phyloP scores from a whole-genome alignment of 2,329 filamentous ascomycete species.

The Colletotrichum viniferum region DNA sequence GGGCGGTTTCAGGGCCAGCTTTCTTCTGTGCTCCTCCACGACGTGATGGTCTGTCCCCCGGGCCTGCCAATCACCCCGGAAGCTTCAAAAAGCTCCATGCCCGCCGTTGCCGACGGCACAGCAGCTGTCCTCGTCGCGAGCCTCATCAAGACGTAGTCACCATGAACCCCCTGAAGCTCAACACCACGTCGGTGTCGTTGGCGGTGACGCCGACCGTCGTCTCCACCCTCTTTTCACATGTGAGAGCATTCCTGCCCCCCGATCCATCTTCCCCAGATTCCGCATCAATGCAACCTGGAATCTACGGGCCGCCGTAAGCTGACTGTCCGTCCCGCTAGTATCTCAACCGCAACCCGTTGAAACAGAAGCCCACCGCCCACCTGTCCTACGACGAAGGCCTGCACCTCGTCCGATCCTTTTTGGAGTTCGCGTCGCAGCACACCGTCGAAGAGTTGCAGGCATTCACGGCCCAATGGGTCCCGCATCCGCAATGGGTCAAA shows the following conservation, averaged over 20 bases:
- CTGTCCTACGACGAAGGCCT: conserved; percentile 95
- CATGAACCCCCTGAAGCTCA: conserved; percentile 59
- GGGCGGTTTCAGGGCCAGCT: conserved; percentile 2
- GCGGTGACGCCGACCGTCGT: conserved; percentile 89
- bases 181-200: conserved; percentile 80
- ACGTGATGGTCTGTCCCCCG: conserved; percentile 13
- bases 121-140: not conserved
- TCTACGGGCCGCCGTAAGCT: not conserved
- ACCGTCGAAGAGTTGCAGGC: conserved; percentile 92
- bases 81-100: conserved; percentile 7
- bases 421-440: conserved; percentile 83
- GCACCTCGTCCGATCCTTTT: conserved; percentile 83
- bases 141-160: conserved; percentile 29
- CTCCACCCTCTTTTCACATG: conserved; percentile 85
- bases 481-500: conserved; percentile 85
- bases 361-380: conserved; percentile 83
- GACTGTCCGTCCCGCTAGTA: conserved; percentile 58
- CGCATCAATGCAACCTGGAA: not conserved
- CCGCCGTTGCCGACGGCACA: not conserved
- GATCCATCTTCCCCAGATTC: not conserved
- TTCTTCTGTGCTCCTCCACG: conserved; percentile 1
- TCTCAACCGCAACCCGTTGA: conserved; percentile 76
- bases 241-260: conserved; percentile 44
- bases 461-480: conserved; percentile 92
- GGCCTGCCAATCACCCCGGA: not conserved